Percentiles rank a stretch among this genome's conserved stretches.
Evolutionary conservation across 2,329 filamentous ascomycete genomes (phyloP).

Genomic region (Ramularia endophylla): DNA sequence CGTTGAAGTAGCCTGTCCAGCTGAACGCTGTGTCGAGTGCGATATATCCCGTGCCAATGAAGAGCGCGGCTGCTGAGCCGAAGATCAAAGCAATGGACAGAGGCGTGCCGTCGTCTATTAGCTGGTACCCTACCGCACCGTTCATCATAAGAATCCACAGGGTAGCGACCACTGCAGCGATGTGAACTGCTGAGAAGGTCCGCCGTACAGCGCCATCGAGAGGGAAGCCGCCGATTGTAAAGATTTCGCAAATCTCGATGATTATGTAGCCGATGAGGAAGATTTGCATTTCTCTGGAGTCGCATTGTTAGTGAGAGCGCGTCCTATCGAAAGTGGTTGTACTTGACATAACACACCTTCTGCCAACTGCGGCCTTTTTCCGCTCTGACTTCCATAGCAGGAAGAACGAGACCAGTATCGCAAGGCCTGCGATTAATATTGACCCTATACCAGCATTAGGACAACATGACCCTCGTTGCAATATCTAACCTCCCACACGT

Average conservation of each 20-base stretch:
- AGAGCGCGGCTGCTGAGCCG: slow-evolving; percentile 63
- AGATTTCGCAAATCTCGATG: slow-evolving; percentile 91
- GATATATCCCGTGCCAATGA: slow-evolving; percentile 92
- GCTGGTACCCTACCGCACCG: slow-evolving; percentile 75
- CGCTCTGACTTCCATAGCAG: slow-evolving; percentile 75
- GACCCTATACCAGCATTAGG: slow-evolving; percentile 58
- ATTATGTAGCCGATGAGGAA: slow-evolving; percentile 84
- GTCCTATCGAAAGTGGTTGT: not conserved
- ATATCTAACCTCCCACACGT: slow-evolving; percentile 29
- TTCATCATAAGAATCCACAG: slow-evolving; percentile 63
- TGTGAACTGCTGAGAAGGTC: slow-evolving; percentile 82
- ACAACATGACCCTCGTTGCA: not conserved
- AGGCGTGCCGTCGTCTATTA: slow-evolving; percentile 87
- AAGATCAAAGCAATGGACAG: slow-evolving; percentile 72
- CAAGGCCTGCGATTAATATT: slow-evolving; percentile 73
- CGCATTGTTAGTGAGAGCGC: slow-evolving; percentile 3
- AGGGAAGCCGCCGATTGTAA: slow-evolving; percentile 87
- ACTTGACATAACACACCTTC: slow-evolving; percentile 57
- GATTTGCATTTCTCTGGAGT: slow-evolving; percentile 82
- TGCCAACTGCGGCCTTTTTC: slow-evolving; percentile 89
- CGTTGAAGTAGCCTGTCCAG: slow-evolving; percentile 75
- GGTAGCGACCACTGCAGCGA: slow-evolving; percentile 82
- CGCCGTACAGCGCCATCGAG: slow-evolving; percentile 63
- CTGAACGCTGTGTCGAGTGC: slow-evolving; percentile 84
- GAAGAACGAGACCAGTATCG: slow-evolving; percentile 61